Conservation (phyloP, 176 grass and related monocot genomes). For the Rhynchospora pubera region DNA sequence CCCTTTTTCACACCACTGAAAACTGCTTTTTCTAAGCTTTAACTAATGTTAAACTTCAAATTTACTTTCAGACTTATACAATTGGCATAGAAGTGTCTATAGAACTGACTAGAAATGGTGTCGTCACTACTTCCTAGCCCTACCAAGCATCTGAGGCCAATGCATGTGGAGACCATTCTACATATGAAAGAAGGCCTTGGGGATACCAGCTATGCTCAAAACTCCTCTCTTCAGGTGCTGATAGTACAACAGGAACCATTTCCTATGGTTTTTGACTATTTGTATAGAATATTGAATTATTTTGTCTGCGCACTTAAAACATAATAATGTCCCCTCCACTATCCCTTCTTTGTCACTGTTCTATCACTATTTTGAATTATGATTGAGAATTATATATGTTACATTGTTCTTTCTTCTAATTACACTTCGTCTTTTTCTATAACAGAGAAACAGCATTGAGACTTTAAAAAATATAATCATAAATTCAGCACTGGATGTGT, state of each 20-base stretch:
- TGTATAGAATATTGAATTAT: background rate
- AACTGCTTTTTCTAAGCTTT: background rate
- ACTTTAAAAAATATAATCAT: slow-evolving; percentile 62
- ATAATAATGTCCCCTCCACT: background rate
- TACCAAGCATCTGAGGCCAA: slow-evolving; percentile 33
- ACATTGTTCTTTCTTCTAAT: background rate
- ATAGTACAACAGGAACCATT: background rate
- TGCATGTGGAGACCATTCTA: slow-evolving; percentile 86
- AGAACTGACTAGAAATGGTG: slow-evolving; percentile 42
- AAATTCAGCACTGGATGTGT: slow-evolving; percentile 48
- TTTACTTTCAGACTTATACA: background rate
- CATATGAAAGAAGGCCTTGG: slow-evolving; percentile 91
- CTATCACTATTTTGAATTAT: background rate
- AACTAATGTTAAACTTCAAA: background rate
- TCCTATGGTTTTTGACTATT: background rate
- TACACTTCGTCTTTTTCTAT: background rate
- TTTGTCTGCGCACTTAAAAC: background rate
- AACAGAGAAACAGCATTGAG: slow-evolving; percentile 72
- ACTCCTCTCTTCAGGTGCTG: slow-evolving; percentile 81
- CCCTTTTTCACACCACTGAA: background rate
- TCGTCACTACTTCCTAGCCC: slow-evolving; percentile 46
- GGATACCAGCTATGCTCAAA: slow-evolving; percentile 89
- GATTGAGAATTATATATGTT: background rate
- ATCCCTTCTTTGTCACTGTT: background rate
- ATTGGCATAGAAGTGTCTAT: slow-evolving; percentile 8